These are phyloP conservation scores for Domatiomyces globalis DNA, from an alignment of 2,329 filamentous ascomycete genomes.

Conservation along the genomic window DNA sequence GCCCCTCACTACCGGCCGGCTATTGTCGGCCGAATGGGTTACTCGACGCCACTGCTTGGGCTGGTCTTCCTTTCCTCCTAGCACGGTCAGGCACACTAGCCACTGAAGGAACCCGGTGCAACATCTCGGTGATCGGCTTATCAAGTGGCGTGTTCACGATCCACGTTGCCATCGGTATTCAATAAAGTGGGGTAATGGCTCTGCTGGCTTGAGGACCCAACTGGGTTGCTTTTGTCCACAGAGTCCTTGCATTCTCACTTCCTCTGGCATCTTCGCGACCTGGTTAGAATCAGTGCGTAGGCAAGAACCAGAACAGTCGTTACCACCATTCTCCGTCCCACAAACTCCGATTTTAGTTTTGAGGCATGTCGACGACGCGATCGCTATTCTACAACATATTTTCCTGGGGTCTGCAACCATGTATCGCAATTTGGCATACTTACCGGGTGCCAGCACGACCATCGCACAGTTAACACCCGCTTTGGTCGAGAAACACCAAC, in stretches of 20 bases:
- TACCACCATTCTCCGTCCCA: neutral
- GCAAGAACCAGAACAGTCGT: neutral
- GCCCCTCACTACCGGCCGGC: neutral
- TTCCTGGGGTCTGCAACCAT: conserved; percentile 1
- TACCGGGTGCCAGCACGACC: conserved; percentile 7
- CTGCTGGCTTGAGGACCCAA: too few species aligned
- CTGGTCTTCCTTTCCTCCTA: neutral
- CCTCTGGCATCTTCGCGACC: neutral
- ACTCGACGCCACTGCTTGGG: too few species aligned
- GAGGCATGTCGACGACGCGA: neutral
- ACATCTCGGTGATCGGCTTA: neutral
- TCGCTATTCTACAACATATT: neutral
- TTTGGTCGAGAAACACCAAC: neutral
- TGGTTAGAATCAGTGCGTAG: neutral
- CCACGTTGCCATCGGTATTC: neutral
- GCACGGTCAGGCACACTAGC: too few species aligned
- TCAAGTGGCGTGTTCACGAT: neutral
- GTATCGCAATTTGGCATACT: conserved; percentile 11
- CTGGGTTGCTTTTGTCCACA: neutral
- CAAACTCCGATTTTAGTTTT: neutral
- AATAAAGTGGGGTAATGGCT: neutral
- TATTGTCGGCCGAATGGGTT: neutral
- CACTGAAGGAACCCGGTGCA: neutral
- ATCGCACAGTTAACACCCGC: conserved; percentile 8
- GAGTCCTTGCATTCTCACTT: neutral